Base-by-base conservation (phyloP, 805 yeast species). In the Kuraishia floccosa region DNA sequence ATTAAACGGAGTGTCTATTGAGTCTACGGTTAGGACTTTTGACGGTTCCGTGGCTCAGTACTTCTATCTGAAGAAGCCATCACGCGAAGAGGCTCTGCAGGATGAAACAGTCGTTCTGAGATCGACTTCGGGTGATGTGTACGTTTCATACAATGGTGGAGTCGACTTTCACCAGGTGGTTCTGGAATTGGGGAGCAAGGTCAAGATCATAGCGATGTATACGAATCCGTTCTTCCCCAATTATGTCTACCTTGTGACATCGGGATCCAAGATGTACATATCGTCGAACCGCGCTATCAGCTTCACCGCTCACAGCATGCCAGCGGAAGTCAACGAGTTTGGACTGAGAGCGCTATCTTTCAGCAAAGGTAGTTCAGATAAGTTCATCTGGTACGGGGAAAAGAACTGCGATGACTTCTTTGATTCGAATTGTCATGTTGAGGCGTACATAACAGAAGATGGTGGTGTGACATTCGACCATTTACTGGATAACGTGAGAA, bases 101-200 rank as follows among this genome's bases (percentile, higher is more conserved):
- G 82, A 75, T 38, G 87, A 81, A 45, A 70, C 86, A 0, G 49
- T 89, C 6, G 47, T 89, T 11, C 54, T 82, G 5, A 56, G 71
- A 30, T 78, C 89, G 1, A 48, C 55, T 17, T 57, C 62, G 9
- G 60, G 68, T 28, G 56, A 58, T 4, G 66, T 75, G 3, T 78
- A 59, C 42, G 65, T 83, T 6, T 81, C 96, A 0, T 77, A 68
- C 42, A 76, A 85, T 48, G 81, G 81, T 25, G 89, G 89, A 10
- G 44, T 52, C 3, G 43, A 47, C 2, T 71, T 81, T 55, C 51
- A 50, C 17, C 47, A 46, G 30, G 35, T 43, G 19, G 31, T 14
- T 4, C 32, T 19, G 9, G 50, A 71, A 14, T 56, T 60, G 2
- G 39, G 44, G 26, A 44, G 46, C 11, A 50, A 42, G 6, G 58